A percentile compares a stretch with the other conserved stretches of the same genome.
These are phyloP conservation scores for Chaetomium sp. DNA, from an alignment of 2,329 filamentous ascomycete species.

Conservation along the genomic window DNA sequence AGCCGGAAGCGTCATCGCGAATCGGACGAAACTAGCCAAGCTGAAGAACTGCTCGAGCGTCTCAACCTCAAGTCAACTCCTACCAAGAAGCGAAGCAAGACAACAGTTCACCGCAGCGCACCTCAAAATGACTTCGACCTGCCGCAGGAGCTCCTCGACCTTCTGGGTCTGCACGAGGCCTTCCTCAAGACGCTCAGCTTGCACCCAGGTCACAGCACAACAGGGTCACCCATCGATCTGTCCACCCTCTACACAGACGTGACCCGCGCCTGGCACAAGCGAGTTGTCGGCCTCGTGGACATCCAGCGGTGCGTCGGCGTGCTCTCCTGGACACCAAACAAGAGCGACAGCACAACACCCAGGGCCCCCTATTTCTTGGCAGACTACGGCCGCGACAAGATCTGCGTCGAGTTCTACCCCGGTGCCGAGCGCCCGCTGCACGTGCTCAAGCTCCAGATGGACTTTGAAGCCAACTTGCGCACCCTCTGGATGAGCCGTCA, in stretches of 20 bases:
- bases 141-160: constrained; percentile 57
- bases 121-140: constrained; percentile 43
- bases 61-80: constrained; percentile 45
- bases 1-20: constrained; percentile 35
- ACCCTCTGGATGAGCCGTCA: constrained; percentile 44
- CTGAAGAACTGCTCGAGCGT: constrained; percentile 45
- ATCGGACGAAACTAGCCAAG: constrained; percentile 25
- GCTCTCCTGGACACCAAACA: constrained; percentile 50
- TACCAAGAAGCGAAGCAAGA: constrained; percentile 40
- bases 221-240: constrained; percentile 64
- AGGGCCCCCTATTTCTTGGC: constrained; percentile 46
- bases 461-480: constrained; percentile 57
- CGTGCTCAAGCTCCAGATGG: constrained; percentile 54
- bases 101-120: constrained; percentile 44
- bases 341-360: constrained; percentile 20
- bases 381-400: constrained; percentile 48
- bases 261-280: constrained; percentile 71
- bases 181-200: constrained; percentile 70
- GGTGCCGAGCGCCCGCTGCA: constrained; percentile 46
- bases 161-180: constrained; percentile 65
- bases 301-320: constrained; percentile 68
- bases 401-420: constrained; percentile 59
- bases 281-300: constrained; percentile 65
- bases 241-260: constrained; percentile 62
- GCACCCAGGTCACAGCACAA: constrained; percentile 70